Evolutionary conservation across 73 alveolate genomes (phyloP).

Genomic region (Breviolum minutum): DNA sequence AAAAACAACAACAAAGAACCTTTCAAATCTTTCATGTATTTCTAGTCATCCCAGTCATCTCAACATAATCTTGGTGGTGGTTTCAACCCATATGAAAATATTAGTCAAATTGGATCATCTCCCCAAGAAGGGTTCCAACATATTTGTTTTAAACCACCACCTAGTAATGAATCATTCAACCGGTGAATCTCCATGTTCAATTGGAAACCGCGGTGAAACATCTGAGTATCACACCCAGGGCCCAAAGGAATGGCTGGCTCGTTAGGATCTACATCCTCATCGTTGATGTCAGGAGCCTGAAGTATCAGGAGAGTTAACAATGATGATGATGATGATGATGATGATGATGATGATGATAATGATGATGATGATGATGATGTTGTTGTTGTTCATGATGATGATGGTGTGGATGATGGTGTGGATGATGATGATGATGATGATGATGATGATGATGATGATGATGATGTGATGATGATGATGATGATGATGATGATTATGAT

Average conservation of each 20-base stretch:
- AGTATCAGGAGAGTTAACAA: background rate
- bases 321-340: background rate
- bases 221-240: background rate
- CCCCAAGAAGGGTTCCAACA: no score
- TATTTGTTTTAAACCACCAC: no score
- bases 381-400: background rate
- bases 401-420: background rate
- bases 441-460: background rate
- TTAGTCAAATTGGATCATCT: no score
- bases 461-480: background rate
- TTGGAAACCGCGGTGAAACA: no score
- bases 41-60: no score
- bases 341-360: background rate
- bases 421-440: background rate
- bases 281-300: background rate
- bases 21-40: no score
- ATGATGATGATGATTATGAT: no score
- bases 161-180: no score
- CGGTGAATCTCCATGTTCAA: no score
- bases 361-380: background rate
- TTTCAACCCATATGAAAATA: no score
- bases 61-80: no score
- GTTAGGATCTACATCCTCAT: conserved; percentile 44
- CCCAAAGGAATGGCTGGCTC: conserved; percentile 70
- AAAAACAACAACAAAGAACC: no score